Base-by-base conservation (phyloP, 768 basidiomycete species). In the Boletus eberwhitei region DNA sequence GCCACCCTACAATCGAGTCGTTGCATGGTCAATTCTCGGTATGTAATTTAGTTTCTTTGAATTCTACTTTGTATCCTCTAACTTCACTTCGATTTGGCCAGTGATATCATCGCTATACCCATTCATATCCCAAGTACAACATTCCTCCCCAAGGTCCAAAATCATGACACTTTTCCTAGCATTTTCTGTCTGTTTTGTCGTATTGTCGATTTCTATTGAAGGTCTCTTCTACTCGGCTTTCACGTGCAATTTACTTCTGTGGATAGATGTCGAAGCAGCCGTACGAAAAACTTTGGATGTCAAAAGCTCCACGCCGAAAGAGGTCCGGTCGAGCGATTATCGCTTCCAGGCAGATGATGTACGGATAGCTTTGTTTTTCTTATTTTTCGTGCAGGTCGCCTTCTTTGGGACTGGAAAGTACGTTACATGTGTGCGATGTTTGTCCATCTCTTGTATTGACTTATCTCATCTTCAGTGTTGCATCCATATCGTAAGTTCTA, bases 401-500 rank as follows among this genome's bases (percentile, higher is more conserved):
- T 93, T 92, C 70, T 92, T 91, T 64, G 90, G 90, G 8, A 89
- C 83, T 36, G 88, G 88, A 74, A 90, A 88, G 87, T 88, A 71
- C 61, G 87, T 77, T 11, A 2, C 42, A 7, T 49, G 17, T 24
- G 5, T 24, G 35, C 14, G 16, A 39, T 44, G 9, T 34, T 42
- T 44, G 9, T 48, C 17, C 16, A 3, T n/a, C 16, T 37, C 26
- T 50, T 21, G 14, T 54, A 21, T 19, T 52, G 45, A 51, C 47
- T 48, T 46, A 36, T 45, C 26, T 36, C 6, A 8, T 48, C 16
- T 60, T 26, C 52, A 92, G 88, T 61, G 84, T 90, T 44, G 87
- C 88, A n/a, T 88, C 88, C 11, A 91, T 92, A 64, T 88, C 90
- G 84, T 88, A 59, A 61, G 86, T 76, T 35, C 17, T 29, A 1